These are phyloP conservation scores for Alectoria sarmentosa DNA, from an alignment of 495 filamentous ascomycete genomes.

Conservation along the genomic window DNA sequence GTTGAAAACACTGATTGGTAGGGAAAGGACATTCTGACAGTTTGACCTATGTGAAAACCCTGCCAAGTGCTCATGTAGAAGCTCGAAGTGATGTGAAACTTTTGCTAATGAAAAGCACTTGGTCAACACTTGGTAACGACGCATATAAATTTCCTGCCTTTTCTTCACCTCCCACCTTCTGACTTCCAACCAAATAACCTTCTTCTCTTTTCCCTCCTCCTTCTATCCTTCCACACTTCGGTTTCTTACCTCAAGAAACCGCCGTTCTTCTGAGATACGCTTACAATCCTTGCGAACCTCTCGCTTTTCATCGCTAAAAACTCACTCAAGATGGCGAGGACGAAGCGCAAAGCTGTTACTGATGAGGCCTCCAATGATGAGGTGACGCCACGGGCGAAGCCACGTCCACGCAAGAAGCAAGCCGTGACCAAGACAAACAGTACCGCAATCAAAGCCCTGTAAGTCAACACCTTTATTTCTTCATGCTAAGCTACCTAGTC, in stretches of 20 bases:
- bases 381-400: background rate
- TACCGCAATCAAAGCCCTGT: slow-evolving; percentile 3
- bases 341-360: background rate
- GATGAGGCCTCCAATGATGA: background rate
- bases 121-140: background rate
- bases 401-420: slow-evolving; percentile 14
- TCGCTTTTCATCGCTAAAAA: background rate
- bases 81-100: background rate
- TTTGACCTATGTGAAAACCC: no score
- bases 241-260: background rate
- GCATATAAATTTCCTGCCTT: background rate
- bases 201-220: background rate
- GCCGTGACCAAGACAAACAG: slow-evolving; percentile 16
- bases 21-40: no score
- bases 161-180: background rate
- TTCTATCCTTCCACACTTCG: background rate
- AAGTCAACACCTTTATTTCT: background rate
- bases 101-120: background rate
- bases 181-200: background rate
- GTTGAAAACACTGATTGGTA: no score
- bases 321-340: background rate
- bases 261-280: background rate
- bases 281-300: background rate
- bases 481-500: background rate
- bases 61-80: background rate